Conservation (phyloP, 108 stramenopile genomes). For the Nitzschia sp. region DNA sequence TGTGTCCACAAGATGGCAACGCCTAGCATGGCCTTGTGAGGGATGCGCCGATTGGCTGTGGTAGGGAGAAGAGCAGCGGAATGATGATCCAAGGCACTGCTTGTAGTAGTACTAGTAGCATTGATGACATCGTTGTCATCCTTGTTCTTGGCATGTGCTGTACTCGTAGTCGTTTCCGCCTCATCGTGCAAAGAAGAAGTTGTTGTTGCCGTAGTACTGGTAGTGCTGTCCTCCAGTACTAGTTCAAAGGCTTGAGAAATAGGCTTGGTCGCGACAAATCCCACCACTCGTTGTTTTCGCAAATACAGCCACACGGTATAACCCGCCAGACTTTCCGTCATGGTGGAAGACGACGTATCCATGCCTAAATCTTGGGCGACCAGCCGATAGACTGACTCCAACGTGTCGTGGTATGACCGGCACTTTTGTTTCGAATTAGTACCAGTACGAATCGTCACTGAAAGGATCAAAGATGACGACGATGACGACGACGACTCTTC, state of each 20-base stretch:
- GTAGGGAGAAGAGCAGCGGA: too few species aligned
- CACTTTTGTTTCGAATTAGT: too few species aligned
- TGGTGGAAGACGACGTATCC: background rate
- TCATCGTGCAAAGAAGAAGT: too few species aligned
- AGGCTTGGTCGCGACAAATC: constrained; percentile 47
- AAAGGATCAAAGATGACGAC: too few species aligned
- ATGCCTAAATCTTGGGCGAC: constrained; percentile 29
- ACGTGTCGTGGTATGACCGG: background rate
- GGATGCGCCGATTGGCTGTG: constrained; percentile 6
- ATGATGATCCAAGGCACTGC: too few species aligned
- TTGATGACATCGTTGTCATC: background rate
- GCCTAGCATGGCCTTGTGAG: constrained; percentile 58
- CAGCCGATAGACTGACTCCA: constrained; percentile 4
- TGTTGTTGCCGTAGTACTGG: background rate
- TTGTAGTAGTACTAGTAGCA: background rate
- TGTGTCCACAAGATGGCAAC: constrained; percentile 83
- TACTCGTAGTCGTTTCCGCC: too few species aligned
- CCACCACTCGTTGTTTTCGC: constrained; percentile 60
- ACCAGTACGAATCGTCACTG: background rate
- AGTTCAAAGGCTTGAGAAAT: constrained; percentile 59
- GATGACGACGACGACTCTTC: too few species aligned
- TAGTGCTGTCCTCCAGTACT: background rate
- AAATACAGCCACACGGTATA: constrained; percentile 58
- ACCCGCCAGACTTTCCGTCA: background rate
- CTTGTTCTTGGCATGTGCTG: too few species aligned